phyloP scores from a whole-genome alignment of 805 yeast species.

The Lipomyces anomalus region DNA sequence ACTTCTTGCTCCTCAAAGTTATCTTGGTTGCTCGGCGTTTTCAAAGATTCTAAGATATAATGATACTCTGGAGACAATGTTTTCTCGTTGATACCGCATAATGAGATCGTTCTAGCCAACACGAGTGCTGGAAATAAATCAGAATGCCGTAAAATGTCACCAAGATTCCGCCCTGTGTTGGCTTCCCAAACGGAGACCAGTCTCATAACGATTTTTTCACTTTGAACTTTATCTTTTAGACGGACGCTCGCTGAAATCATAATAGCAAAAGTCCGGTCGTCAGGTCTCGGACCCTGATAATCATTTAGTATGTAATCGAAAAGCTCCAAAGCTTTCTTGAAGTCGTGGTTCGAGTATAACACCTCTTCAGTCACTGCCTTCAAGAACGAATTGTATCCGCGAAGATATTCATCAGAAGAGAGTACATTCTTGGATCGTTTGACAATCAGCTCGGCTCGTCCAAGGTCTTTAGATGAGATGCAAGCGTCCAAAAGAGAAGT shows the following conservation, averaged over 20 bases:
- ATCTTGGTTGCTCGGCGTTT: not conserved
- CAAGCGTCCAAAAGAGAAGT: slow-evolving; percentile 25
- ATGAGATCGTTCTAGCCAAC: slow-evolving; percentile 9
- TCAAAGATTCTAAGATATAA: not conserved
- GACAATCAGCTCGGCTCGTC: slow-evolving; percentile 22
- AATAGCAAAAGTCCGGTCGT: slow-evolving; percentile 11
- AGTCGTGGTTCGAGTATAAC: not conserved
- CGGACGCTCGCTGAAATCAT: slow-evolving; percentile 9
- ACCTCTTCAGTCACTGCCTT: slow-evolving; percentile 4
- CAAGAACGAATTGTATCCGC: slow-evolving; percentile 15
- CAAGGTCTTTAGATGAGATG: slow-evolving; percentile 15
- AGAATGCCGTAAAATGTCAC: slow-evolving; percentile 5
- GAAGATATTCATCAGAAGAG: slow-evolving; percentile 13
- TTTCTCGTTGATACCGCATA: slow-evolving; percentile 5
- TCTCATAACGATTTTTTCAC: not conserved
- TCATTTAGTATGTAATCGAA: not conserved
- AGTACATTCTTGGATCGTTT: slow-evolving; percentile 8
- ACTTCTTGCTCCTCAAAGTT: slow-evolving; percentile 1
- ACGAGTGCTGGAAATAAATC: slow-evolving; percentile 5
- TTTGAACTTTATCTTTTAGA: slow-evolving; percentile 1
- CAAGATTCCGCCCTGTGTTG: not conserved
- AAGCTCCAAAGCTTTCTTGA: slow-evolving; percentile 6
- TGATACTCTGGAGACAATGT: slow-evolving; percentile 10
- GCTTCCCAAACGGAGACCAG: not conserved
- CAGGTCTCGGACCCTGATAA: slow-evolving; percentile 1